Evolutionary conservation across 2,329 filamentous ascomycete genomes (phyloP), one percentile per base, ranked within the genome.

Genomic region (Paraconiothyrium sp.): DNA sequence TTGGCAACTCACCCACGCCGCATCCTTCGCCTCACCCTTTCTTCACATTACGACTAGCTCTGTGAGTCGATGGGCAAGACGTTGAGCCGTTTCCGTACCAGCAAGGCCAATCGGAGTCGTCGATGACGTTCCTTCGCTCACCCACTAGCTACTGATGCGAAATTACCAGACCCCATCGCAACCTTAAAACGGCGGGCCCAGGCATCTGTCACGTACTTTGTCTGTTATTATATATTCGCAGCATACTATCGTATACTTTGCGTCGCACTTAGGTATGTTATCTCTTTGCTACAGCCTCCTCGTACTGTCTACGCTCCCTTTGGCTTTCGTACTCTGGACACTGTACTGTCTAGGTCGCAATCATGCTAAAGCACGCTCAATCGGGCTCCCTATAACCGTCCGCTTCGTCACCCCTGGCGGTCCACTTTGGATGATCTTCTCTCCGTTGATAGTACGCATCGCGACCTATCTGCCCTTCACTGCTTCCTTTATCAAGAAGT

Each of bases 371-470:
- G 60, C 57, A 22, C 35, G 27, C 7, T 27, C 46, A 9, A 59
- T 41, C 8, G 61, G 61, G 9, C 54, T 64, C 16, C 61, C 61
- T 14, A 39, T 58, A n/a, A 58, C 37, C 1, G 30, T 64, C 10
- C 58, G 54, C 5, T 64, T 43, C 24, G 37, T 60, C 22, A 34
- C 61, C 1, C 47, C 54, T n/a, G 51, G 43, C 9, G 46, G 39
- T 8, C 58, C 58, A 34, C 14, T 64, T 14, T 64, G 62, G 62
- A 57, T 64, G 57, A 57, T 64, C 9, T 57, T 59, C 30, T 51
- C 51, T 14, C 35, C 34, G 5, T 34, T 49, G 3, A 34, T 62
- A 39, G 39, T 59, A 11, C 47, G 24, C 16, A 49, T 63, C 22
- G 37, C 43, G 27, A 48, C 52, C 14, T 50, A 58, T 39, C 54